A percentile compares a stretch with the other conserved stretches of the same genome.
Evolutionary conservation across 352 stramenopile genomes (phyloP).

Genomic region (Saprolegnia diclina): DNA sequence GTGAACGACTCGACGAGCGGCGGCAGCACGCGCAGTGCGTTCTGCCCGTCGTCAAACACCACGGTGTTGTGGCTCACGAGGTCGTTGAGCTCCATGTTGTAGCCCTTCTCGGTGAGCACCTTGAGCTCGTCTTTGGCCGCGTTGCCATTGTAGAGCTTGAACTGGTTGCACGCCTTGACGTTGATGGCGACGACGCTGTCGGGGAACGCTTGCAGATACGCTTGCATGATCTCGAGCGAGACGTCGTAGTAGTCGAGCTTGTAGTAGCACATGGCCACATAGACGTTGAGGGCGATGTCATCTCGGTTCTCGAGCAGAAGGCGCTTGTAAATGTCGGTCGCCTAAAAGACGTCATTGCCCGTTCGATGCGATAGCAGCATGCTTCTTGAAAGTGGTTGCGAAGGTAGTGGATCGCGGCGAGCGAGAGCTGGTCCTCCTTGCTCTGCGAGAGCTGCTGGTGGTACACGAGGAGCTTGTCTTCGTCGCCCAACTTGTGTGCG

Average conservation of each 20-base stretch:
- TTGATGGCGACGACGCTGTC: conserved; percentile 92
- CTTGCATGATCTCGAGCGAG: conserved; percentile 93
- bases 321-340: conserved; percentile 95
- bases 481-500: conserved; percentile 89
- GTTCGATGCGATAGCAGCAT: neutral
- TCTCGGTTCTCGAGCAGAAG: conserved; percentile 94
- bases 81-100: conserved; percentile 87
- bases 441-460: conserved; percentile 90
- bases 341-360: conserved; percentile 35
- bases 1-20: conserved; percentile 89
- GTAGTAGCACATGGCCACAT: conserved; percentile 99
- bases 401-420: conserved; percentile 95
- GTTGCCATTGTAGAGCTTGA: conserved; percentile 95
- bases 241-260: conserved; percentile 98
- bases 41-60: conserved; percentile 92
- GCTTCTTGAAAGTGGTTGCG: conserved; percentile 90
- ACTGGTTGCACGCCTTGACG: conserved; percentile 96
- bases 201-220: conserved; percentile 90
- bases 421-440: conserved; percentile 93
- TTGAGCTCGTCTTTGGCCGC: conserved; percentile 93
- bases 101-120: conserved; percentile 83
- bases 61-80: conserved; percentile 95
- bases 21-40: conserved; percentile 90
- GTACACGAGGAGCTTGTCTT: conserved; percentile 93
- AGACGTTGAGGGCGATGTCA: conserved; percentile 95